Evolutionary conservation across 1,139 yeast species (phyloP).

Genomic region (Torulaspora pretoriensis): DNA sequence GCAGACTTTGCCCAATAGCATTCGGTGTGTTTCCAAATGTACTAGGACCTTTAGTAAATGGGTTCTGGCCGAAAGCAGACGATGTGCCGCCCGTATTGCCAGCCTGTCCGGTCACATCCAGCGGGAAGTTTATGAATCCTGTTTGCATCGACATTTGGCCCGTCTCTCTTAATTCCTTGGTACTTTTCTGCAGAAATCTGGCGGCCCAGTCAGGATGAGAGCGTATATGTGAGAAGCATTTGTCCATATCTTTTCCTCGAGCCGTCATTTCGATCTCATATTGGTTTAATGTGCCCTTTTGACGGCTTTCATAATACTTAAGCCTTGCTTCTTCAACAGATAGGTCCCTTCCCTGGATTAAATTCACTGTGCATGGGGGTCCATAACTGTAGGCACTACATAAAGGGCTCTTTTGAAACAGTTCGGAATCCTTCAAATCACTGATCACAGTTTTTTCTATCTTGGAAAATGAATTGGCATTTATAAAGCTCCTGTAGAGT

Average conservation of each 20-base stretch:
- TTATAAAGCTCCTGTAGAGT: constrained; percentile 24
- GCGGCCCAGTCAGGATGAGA: constrained; percentile 50
- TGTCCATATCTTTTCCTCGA: constrained; percentile 47
- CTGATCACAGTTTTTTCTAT: constrained; percentile 32
- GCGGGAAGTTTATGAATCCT: constrained; percentile 42
- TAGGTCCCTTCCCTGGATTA: constrained; percentile 51
- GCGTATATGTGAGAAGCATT: constrained; percentile 41
- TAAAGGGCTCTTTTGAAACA: constrained; percentile 27
- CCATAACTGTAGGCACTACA: constrained; percentile 40
- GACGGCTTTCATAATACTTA: constrained; percentile 44
- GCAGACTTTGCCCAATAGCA: constrained; percentile 23
- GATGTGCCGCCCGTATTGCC: constrained; percentile 7
- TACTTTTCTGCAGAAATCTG: constrained; percentile 51
- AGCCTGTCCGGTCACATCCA: constrained; percentile 21
- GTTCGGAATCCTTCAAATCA: constrained; percentile 29
- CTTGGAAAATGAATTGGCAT: constrained; percentile 17
- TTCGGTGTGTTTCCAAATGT: constrained; percentile 23
- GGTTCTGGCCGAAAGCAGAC: constrained; percentile 17
- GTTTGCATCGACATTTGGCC: constrained; percentile 33
- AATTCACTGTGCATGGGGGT: constrained; percentile 40
- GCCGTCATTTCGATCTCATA: constrained; percentile 42
- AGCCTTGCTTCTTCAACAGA: constrained; percentile 56
- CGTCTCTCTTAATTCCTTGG: constrained; percentile 36
- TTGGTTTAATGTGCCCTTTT: constrained; percentile 38
- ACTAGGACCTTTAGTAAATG: constrained; percentile 28